These are phyloP conservation scores for Hypoxylon sp. DNA, from an alignment of 2,329 filamentous ascomycete genomes.

Conservation along the genomic window DNA sequence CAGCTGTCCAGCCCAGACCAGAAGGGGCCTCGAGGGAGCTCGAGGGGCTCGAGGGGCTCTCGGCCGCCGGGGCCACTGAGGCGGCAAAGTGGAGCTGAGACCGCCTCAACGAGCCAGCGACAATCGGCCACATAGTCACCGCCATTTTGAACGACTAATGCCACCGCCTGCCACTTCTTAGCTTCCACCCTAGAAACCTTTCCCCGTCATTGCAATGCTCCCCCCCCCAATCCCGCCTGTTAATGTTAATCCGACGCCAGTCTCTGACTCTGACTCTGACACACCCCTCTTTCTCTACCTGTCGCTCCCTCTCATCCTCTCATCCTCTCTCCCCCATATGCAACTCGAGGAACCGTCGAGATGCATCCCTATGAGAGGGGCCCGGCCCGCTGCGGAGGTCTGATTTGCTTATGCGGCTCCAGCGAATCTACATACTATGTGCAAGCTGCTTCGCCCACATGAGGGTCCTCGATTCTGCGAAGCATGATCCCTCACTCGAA, in stretches of 20 bases:
- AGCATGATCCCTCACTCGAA: slow-evolving; percentile 5
- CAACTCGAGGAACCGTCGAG: slow-evolving; percentile 3
- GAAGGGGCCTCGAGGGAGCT: no score
- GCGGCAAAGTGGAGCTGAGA: slow-evolving; percentile 40
- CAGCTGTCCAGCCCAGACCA: slow-evolving; percentile 32
- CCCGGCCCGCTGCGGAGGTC: slow-evolving; percentile 29
- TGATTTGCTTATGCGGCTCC: slow-evolving; percentile 22
- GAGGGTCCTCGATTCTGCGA: slow-evolving; percentile 21
- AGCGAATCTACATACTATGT: no score
- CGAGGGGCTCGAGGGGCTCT: no score
- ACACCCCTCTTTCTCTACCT: no score
- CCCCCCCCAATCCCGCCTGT: slow-evolving; percentile 13
- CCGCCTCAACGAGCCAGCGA: slow-evolving; percentile 40
- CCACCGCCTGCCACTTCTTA: neutral
- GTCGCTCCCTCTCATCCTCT: no score
- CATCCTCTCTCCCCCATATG: neutral
- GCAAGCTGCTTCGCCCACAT: slow-evolving; percentile 12
- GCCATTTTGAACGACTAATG: slow-evolving; percentile 36
- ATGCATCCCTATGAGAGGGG: neutral
- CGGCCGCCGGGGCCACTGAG: slow-evolving; percentile 37
- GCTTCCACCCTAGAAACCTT: slow-evolving; percentile 10
- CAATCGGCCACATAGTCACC: slow-evolving; percentile 46
- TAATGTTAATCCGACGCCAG: slow-evolving; percentile 17
- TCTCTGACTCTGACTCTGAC: no score
- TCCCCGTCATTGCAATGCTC: slow-evolving; percentile 27